A percentile compares a stretch with the other conserved stretches of the same genome.
Evolutionary conservation across 2,329 filamentous ascomycete genomes (phyloP).

Genomic region (Coniochaeta ligniaria): DNA sequence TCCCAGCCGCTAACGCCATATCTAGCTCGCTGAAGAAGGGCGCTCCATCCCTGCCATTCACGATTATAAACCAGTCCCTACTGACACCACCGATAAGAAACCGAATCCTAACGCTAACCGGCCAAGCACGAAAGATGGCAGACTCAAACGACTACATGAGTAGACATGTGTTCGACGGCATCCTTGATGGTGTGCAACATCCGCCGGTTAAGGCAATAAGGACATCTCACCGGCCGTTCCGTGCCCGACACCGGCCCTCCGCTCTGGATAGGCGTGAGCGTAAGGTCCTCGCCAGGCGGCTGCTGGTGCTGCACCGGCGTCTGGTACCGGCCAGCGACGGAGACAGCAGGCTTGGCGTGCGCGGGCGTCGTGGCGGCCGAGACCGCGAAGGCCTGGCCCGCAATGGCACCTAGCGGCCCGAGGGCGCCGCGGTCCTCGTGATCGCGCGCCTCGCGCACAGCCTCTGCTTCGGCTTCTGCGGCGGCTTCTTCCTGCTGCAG

Average conservation of each 20-base stretch:
- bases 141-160: conserved; percentile 47
- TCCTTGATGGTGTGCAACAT: conserved; percentile 56
- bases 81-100: not conserved
- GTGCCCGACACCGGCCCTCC: conserved; percentile 35
- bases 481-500: conserved; percentile 53
- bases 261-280: conserved; percentile 47
- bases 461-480: conserved; percentile 49
- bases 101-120: not conserved
- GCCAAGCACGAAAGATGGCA: not conserved
- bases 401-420: conserved; percentile 17
- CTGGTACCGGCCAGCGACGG: conserved; percentile 4
- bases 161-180: conserved; percentile 55
- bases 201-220: conserved; percentile 54
- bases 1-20: not conserved
- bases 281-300: conserved; percentile 31
- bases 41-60: not conserved
- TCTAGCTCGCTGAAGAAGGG: not conserved
- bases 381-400: conserved; percentile 16
- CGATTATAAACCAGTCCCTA: not conserved
- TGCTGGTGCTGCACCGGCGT: conserved; percentile 6
- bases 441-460: conserved; percentile 44
- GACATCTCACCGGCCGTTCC: conserved; percentile 47
- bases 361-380: conserved; percentile 7
- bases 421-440: conserved; percentile 31
- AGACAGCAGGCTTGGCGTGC: not conserved